Conservation (phyloP, 495 filamentous ascomycete genomes). For the Aspergillus sparsus region DNA sequence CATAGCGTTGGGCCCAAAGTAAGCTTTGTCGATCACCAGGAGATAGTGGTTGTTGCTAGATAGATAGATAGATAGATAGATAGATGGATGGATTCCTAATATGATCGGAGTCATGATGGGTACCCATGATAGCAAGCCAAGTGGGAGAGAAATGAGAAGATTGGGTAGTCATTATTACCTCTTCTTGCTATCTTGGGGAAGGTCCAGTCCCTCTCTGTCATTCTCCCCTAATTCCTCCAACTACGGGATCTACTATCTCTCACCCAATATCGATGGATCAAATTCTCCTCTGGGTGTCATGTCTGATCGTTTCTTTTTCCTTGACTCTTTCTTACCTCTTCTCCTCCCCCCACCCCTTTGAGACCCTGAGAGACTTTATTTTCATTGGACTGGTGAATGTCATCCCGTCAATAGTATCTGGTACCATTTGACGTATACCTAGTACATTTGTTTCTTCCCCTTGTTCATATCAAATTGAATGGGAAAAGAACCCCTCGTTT, state of each 20-base stretch:
- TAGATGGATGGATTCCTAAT: conserved; percentile 1
- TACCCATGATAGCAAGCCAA: no score
- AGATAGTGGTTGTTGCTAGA: neutral
- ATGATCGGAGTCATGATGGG: neutral
- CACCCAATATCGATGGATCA: conserved; percentile 2
- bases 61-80: conserved; percentile 1
- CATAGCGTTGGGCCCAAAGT: conserved; percentile 19
- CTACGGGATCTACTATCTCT: neutral
- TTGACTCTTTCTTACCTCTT: conserved; percentile 5
- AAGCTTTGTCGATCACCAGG: conserved; percentile 25
- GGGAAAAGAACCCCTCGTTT: conserved; percentile 4
- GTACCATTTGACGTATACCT: conserved; percentile 20
- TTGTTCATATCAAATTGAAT: conserved; percentile 23
- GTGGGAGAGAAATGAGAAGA: neutral
- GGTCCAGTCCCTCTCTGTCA: neutral
- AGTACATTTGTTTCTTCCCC: conserved; percentile 8
- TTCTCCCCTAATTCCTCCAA: neutral
- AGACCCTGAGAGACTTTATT: conserved; percentile 8
- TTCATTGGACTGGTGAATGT: conserved; percentile 19
- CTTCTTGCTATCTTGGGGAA: neutral
- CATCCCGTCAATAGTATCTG: conserved; percentile 24
- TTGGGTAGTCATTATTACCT: neutral
- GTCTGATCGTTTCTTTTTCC: conserved; percentile 9
- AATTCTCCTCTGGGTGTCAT: conserved; percentile 5
- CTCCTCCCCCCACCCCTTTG: conserved; percentile 1